A percentile compares a stretch with the other conserved stretches of the same genome.
Evolutionary conservation across 345 rosid species (phyloP).

Genomic region (Linum trigynum): DNA sequence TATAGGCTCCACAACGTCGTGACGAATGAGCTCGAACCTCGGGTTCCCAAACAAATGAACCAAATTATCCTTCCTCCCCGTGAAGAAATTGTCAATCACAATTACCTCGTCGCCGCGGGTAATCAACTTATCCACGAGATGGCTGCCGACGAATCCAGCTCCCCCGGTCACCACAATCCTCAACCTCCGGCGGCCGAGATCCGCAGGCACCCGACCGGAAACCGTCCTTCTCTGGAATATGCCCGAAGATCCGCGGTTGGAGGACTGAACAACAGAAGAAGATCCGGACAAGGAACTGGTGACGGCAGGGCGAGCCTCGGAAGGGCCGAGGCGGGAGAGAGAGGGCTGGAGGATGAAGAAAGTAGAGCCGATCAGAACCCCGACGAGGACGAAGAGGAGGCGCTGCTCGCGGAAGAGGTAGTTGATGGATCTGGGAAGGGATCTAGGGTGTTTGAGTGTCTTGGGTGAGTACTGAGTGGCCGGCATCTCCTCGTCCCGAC

Average conservation of each 20-base stretch:
- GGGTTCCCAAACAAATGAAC: conserved; percentile 73
- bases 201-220: conserved; percentile 60
- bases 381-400: conserved; percentile 82
- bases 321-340: conserved; percentile 55
- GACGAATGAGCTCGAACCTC: conserved; percentile 88
- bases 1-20: conserved; percentile 93
- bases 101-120: conserved; percentile 89
- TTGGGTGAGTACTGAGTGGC: conserved; percentile 54
- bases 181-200: conserved; percentile 50
- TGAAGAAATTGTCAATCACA: conserved; percentile 89
- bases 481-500: conserved; percentile 55
- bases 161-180: conserved; percentile 94
- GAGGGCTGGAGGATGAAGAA: conserved; percentile 91
- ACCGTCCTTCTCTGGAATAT: conserved; percentile 4
- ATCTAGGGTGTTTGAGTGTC: conserved; percentile 52
- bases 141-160: conserved; percentile 97
- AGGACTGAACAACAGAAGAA: conserved; percentile 1
- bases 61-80: conserved; percentile 89
- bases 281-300: conserved; percentile 26
- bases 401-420: conserved; percentile 86
- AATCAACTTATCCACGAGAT: conserved; percentile 89
- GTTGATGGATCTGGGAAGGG: conserved; percentile 78
- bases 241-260: not conserved
- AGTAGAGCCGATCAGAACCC: conserved; percentile 82
- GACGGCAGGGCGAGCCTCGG: conserved; percentile 31